Percentiles rank a stretch among this genome's conserved stretches.
These are phyloP conservation scores for Talaromyces stipitatus DNA, from an alignment of 495 filamentous ascomycete species.

Conservation along the genomic window DNA sequence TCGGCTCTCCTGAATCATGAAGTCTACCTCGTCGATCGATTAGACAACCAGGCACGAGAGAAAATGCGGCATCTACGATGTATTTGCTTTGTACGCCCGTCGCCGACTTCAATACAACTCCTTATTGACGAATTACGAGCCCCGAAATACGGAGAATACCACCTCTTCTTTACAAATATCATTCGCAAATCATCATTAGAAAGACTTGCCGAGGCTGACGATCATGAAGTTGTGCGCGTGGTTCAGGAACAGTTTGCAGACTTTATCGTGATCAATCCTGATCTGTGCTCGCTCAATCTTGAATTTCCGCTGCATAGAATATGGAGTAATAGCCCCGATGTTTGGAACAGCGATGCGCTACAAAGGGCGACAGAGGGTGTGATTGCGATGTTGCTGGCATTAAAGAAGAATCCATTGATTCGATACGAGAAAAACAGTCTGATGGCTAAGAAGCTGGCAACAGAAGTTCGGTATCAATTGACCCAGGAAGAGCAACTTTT, in stretches of 20 bases:
- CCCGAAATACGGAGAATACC: slow-evolving; percentile 96
- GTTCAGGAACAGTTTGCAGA: slow-evolving; percentile 96
- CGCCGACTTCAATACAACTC: slow-evolving; percentile 81
- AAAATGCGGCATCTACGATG: slow-evolving; percentile 97
- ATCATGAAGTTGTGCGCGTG: slow-evolving; percentile 87
- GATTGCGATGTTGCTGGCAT: slow-evolving; percentile 69
- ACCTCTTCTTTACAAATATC: slow-evolving; percentile 94
- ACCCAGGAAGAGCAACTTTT: slow-evolving; percentile 96
- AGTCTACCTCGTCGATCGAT: slow-evolving; percentile 92
- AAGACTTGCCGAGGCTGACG: slow-evolving; percentile 92
- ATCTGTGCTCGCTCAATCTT: slow-evolving; percentile 78
- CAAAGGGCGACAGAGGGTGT: slow-evolving; percentile 79
- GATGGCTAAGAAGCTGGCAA: slow-evolving; percentile 84
- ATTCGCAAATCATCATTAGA: slow-evolving; percentile 95
- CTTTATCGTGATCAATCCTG: slow-evolving; percentile 89
- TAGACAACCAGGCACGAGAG: slow-evolving; percentile 85
- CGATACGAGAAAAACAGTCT: slow-evolving; percentile 89
- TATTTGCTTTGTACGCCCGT: slow-evolving; percentile 86
- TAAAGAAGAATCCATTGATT: slow-evolving; percentile 95
- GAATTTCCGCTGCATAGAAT: slow-evolving; percentile 66
- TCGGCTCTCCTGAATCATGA: slow-evolving; percentile 94
- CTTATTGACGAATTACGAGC: slow-evolving; percentile 94
- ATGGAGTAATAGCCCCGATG: slow-evolving; percentile 68
- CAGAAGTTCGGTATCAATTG: slow-evolving; percentile 83
- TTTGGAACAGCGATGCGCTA: slow-evolving; percentile 83